A percentile compares a stretch with the other conserved stretches of the same genome.
phyloP scores from a whole-genome alignment of 352 stramenopile species.

The Phytopythium vexans region DNA sequence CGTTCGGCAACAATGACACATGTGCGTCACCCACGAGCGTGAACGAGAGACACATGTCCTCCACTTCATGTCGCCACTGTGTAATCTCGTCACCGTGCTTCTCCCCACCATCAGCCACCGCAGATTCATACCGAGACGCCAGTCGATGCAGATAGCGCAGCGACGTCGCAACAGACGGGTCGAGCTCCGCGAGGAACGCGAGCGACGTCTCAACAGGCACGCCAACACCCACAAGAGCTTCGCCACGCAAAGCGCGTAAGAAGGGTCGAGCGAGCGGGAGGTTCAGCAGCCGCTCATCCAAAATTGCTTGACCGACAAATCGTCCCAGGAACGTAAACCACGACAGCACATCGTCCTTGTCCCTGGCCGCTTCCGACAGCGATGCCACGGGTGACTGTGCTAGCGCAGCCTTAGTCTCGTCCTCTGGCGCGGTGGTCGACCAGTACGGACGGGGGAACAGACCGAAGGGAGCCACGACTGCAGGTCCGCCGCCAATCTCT shows the following conservation, averaged over 20 bases:
- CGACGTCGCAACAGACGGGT: conserved; percentile 67
- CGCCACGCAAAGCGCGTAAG: conserved; percentile 49
- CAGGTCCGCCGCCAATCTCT: conserved; percentile 20
- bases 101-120: too few species aligned
- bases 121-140: conserved; percentile 4
- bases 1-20: conserved; percentile 49
- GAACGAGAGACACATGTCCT: conserved; percentile 70
- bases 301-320: conserved; percentile 68
- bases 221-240: conserved; percentile 40
- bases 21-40: conserved; percentile 65
- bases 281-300: conserved; percentile 83
- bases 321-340: conserved; percentile 76
- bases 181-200: conserved; percentile 55
- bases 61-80: conserved; percentile 25
- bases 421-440: not conserved
- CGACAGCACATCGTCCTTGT: conserved; percentile 26
- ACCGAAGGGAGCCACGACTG: conserved; percentile 49
- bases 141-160: conserved; percentile 53
- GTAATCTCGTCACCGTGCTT: not conserved
- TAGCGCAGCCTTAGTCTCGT: conserved; percentile 10
- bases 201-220: conserved; percentile 51
- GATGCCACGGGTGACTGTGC: too few species aligned
- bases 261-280: conserved; percentile 77
- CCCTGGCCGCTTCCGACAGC: conserved; percentile 7
- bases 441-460: conserved; percentile 47